phyloP scores from a whole-genome alignment of 202 grass and related monocot species.

The Carex arenaria region DNA sequence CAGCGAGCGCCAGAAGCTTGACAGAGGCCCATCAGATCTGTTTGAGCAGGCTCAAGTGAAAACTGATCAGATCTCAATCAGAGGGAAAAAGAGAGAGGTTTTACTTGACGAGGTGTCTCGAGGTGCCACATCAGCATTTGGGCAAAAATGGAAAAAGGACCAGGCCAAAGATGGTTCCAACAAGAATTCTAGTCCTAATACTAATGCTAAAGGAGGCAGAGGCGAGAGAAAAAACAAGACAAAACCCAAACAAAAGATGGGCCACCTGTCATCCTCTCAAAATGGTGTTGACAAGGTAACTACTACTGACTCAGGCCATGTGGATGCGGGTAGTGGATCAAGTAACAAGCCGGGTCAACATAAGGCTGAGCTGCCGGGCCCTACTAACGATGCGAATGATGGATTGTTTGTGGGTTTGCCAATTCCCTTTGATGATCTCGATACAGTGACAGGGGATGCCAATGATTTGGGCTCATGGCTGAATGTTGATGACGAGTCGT shows the following conservation, averaged over 20 bases:
- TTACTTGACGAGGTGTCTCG: conserved; percentile 21
- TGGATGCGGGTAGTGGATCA: conserved; percentile 28
- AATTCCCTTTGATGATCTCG: conserved; percentile 57
- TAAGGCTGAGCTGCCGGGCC: conserved; percentile 22
- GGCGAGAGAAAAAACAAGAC: conserved; percentile 70
- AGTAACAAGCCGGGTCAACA: conserved; percentile 29
- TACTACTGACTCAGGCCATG: conserved; percentile 21
- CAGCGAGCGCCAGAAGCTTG: conserved; percentile 46
- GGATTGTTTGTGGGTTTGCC: conserved; percentile 30
- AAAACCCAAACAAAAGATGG: conserved; percentile 79
- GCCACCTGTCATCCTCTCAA: conserved; percentile 62
- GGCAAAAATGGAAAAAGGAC: conserved; percentile 69
- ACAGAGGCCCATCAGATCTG: conserved; percentile 44
- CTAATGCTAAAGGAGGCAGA: conserved; percentile 56
- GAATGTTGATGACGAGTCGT: conserved; percentile 51
- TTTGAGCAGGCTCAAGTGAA: conserved; percentile 21
- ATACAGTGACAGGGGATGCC: conserved; percentile 45
- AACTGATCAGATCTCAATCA: conserved; percentile 3
- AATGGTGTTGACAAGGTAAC: conserved; percentile 47
- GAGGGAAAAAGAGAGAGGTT: conserved; percentile 34
- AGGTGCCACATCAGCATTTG: conserved; percentile 18
- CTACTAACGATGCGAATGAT: conserved; percentile 24
- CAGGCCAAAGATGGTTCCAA: conserved; percentile 51
- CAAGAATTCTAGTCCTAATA: conserved; percentile 52
- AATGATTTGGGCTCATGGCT: conserved; percentile 83